phyloP scores from a whole-genome alignment of 306 rosid species.

The Lathyrus sativus region DNA sequence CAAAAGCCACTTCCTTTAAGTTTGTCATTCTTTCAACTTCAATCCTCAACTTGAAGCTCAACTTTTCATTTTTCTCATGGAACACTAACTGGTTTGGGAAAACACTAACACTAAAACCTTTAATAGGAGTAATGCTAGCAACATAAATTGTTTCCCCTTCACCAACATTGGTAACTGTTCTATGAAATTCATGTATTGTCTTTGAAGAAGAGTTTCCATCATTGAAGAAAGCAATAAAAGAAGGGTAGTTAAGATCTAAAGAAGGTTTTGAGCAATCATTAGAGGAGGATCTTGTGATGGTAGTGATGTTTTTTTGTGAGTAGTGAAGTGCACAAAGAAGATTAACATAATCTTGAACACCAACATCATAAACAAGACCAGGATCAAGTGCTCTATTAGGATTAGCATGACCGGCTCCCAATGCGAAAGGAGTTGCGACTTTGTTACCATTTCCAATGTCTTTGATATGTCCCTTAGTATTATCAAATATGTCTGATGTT shows the following conservation, averaged over 20 bases:
- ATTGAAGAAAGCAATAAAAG: constrained; percentile 59
- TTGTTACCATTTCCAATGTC: constrained; percentile 46
- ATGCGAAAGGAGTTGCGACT: constrained; percentile 61
- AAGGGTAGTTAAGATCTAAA: constrained; percentile 72
- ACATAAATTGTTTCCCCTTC: constrained; percentile 46
- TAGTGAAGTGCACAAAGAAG: no score
- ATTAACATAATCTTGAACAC: no score
- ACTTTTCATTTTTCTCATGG: constrained; percentile 45
- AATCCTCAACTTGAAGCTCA: constrained; percentile 45
- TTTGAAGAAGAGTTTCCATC: constrained; percentile 22
- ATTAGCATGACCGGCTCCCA: constrained; percentile 70
- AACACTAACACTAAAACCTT: constrained; percentile 49
- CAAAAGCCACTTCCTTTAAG: constrained; percentile 34
- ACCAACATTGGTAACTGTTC: constrained; percentile 65
- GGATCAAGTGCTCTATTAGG: constrained; percentile 57
- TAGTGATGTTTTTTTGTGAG: constrained; percentile 44
- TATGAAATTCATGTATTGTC: constrained; percentile 43
- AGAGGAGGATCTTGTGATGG: constrained; percentile 45
- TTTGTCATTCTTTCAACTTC: constrained; percentile 33
- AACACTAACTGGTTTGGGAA: constrained; percentile 52
- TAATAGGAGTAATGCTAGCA: constrained; percentile 44
- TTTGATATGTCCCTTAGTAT: constrained; percentile 43
- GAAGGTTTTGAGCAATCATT: constrained; percentile 49
- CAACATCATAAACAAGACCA: no score
- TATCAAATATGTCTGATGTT: constrained; percentile 56